phyloP scores from a whole-genome alignment of 148 eudicot species.

The Hydrangea macrophylla region DNA sequence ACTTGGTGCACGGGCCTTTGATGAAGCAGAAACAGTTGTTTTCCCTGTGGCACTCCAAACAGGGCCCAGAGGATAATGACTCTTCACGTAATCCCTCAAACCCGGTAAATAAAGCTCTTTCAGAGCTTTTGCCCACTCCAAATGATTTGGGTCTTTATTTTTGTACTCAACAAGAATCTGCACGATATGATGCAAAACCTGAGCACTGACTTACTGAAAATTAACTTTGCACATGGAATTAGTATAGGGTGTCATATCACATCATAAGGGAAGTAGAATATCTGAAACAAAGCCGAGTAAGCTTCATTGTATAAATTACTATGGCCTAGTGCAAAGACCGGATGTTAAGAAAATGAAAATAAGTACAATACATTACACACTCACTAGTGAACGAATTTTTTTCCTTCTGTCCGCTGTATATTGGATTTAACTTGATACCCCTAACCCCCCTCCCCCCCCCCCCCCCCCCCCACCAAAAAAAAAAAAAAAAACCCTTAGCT shows the following conservation, averaged over 20 bases:
- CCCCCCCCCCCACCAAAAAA: background rate
- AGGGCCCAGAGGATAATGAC: constrained; percentile 84
- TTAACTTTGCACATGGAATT: background rate
- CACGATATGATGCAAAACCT: background rate
- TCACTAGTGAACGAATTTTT: too few relatives aligned
- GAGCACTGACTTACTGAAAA: background rate
- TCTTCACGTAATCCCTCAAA: constrained; percentile 88
- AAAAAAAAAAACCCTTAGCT: too few relatives aligned
- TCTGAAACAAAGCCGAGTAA: background rate
- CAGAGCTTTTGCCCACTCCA: constrained; percentile 93
- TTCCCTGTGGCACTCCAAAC: constrained; percentile 86
- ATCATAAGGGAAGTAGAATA: background rate
- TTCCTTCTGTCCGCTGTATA: background rate
- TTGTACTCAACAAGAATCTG: constrained; percentile 88
- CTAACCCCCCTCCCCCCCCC: background rate
- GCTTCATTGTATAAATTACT: background rate
- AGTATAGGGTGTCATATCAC: background rate
- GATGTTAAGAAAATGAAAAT: background rate
- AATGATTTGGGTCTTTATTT: constrained; percentile 83
- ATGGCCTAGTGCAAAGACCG: background rate
- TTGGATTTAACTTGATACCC: background rate
- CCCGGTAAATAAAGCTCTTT: constrained; percentile 88
- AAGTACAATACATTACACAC: background rate
- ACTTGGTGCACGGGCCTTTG: constrained; percentile 49
- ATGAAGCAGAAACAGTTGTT: constrained; percentile 47